Evolutionary conservation across 1,139 yeast genomes (phyloP).

Genomic region (Saccharomyces hybrid): DNA sequence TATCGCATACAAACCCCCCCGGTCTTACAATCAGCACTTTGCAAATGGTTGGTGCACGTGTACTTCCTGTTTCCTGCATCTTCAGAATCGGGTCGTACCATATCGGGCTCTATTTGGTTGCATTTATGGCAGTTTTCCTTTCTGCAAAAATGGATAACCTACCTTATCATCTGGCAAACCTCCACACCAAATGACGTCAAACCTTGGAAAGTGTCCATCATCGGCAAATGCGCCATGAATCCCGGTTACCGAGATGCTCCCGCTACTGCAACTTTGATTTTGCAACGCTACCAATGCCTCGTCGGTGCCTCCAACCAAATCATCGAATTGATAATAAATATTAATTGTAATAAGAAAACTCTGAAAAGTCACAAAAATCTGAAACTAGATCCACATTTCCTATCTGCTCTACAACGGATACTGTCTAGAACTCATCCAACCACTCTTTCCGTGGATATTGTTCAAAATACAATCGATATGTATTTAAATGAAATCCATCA

Average conservation of each 20-base stretch:
- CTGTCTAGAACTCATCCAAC: slow-evolving; percentile 10
- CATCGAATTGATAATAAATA: slow-evolving; percentile 9
- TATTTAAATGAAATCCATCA: slow-evolving; percentile 10
- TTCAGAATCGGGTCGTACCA: slow-evolving; percentile 17
- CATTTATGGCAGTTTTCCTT: slow-evolving; percentile 40
- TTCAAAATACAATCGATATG: slow-evolving; percentile 14
- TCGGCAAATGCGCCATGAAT: slow-evolving; percentile 15
- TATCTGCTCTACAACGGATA: slow-evolving; percentile 7
- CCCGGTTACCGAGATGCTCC: slow-evolving; percentile 20
- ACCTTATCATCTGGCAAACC: slow-evolving; percentile 37
- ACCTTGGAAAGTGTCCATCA: slow-evolving; percentile 24
- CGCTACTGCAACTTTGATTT: slow-evolving; percentile 17
- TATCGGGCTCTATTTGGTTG: slow-evolving; percentile 34
- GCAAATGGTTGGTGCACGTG: slow-evolving; percentile 38
- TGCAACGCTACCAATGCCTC: slow-evolving; percentile 15
- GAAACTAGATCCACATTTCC: slow-evolving; percentile 13
- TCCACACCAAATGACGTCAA: slow-evolving; percentile 31
- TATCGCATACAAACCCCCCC: slow-evolving; percentile 15
- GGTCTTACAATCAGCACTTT: slow-evolving; percentile 29
- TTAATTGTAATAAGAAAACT: slow-evolving; percentile 15
- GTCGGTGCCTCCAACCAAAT: slow-evolving; percentile 13
- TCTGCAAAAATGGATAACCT: slow-evolving; percentile 39
- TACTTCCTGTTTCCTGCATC: slow-evolving; percentile 23
- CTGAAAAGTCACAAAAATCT: slow-evolving; percentile 15
- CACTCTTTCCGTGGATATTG: slow-evolving; percentile 10